Conservation (phyloP, 352 stramenopile genomes). For the Lagenidium sp. region DNA sequence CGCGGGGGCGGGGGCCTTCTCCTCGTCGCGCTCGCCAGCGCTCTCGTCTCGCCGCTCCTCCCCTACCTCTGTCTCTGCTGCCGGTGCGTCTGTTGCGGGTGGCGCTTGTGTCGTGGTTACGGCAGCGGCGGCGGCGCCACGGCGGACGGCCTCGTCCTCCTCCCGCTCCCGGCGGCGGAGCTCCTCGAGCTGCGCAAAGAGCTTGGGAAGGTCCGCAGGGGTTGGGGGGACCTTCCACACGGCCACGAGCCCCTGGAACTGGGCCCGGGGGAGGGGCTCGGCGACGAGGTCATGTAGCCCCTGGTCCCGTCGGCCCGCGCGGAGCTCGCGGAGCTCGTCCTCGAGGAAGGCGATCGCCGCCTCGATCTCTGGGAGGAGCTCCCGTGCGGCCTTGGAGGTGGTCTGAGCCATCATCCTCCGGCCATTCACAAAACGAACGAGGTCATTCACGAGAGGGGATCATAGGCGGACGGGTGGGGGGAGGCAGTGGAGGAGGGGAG, state of each 20-base stretch:
- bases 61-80: too few relatives aligned
- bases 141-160: constrained; percentile 3
- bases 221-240: constrained; percentile 30
- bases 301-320: constrained; percentile 24
- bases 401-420: too few relatives aligned
- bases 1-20: too few relatives aligned
- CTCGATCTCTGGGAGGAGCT: constrained; percentile 40
- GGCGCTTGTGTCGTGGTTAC: too few relatives aligned
- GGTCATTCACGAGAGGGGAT: too few relatives aligned
- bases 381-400: constrained; percentile 12
- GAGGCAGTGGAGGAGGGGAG: too few relatives aligned
- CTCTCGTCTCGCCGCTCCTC: too few relatives aligned
- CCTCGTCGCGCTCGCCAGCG: too few relatives aligned
- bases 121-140: too few relatives aligned
- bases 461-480: too few relatives aligned
- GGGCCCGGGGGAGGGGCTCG: constrained; percentile 26
- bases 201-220: constrained; percentile 24
- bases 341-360: constrained; percentile 47
- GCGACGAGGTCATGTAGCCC: constrained; percentile 25
- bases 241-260: constrained; percentile 38
- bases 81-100: too few relatives aligned
- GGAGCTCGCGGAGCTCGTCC: constrained; percentile 35
- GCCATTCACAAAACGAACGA: too few relatives aligned
- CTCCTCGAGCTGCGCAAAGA: constrained; percentile 33
- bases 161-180: constrained; percentile 10